Base-by-base conservation (phyloP, 139 green algal species). In the Chloropicon primus region DNA sequence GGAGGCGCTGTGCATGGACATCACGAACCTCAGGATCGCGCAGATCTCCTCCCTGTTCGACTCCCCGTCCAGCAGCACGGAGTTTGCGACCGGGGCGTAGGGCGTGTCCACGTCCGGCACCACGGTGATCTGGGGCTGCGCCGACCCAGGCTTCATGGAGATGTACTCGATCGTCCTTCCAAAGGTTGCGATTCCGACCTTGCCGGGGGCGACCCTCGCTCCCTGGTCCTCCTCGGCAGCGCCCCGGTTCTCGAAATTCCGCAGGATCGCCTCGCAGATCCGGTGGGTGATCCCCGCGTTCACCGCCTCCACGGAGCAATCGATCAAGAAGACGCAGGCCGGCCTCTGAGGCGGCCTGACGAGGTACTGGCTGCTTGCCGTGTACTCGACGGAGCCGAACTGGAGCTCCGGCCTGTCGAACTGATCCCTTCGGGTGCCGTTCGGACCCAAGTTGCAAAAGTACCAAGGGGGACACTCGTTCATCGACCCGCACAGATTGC, bases 101-200 rank as follows among this genome's bases (percentile, higher is more conserved):
- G 85, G 78, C 24, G 96, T 89, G 0, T 73, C 54, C 2, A 87
- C 79, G 78, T 97, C 91, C 0, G 87, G 78, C 79, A 96, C 82
- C 1, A 96, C 88, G 80, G 96, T 79, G 91, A 96, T 96, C 41
- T 90, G 81, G 26, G 77, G 23, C 73, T 77, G 73, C 22, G 77
- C 80, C 1, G 81, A 74, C 17, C 74, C 53, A 26, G 74, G 26
- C 10, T 81, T 75, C 73, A 95, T 26, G 25, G 41, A 76, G 82
- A 94, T 96, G 83, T 95, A 97, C 41, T 96, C 89, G 26, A 97
- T 80, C n/a, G 80, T 72, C 72, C 75, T 79, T 83, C 96, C 93
- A 83, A 90, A 97, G 0, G 93, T 96, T 23, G 88, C 91, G 27
- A 97, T 77, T 25, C 84, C 91, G 21, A 96, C 83, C 41, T 17